These are phyloP conservation scores for Rhododendron vialii DNA, from an alignment of 148 eudicot genomes.

Conservation along the genomic window DNA sequence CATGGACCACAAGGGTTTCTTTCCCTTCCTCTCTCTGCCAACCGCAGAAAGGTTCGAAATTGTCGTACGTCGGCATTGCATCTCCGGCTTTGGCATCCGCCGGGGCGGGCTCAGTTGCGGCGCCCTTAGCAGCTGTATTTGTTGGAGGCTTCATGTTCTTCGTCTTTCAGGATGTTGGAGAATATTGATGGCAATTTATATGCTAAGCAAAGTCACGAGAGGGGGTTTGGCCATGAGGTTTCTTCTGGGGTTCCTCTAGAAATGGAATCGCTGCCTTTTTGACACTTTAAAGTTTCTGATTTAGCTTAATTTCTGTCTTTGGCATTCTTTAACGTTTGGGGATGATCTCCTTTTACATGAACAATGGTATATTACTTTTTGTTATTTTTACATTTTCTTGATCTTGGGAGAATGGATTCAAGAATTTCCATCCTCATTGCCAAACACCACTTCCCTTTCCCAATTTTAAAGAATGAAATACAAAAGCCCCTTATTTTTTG, in stretches of 20 bases:
- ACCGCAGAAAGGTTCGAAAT: slow-evolving; percentile 40
- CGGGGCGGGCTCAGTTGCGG: not conserved
- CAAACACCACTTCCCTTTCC: too few relatives aligned
- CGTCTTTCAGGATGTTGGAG: not conserved
- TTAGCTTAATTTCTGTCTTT: not conserved
- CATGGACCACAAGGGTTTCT: slow-evolving; percentile 33
- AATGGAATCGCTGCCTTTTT: not conserved
- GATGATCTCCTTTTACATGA: not conserved
- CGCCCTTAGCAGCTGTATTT: not conserved
- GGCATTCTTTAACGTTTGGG: not conserved
- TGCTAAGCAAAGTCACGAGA: too few relatives aligned
- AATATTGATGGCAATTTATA: too few relatives aligned
- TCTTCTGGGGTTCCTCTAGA: too few relatives aligned
- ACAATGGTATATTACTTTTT: not conserved
- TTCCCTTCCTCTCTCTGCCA: slow-evolving; percentile 30
- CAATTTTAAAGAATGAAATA: not conserved
- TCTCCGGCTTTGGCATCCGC: not conserved
- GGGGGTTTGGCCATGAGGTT: too few relatives aligned
- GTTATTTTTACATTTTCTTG: not conserved
- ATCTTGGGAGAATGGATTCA: not conserved
- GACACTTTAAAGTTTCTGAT: not conserved
- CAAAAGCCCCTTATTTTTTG: too few relatives aligned
- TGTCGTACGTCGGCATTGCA: slow-evolving; percentile 14
- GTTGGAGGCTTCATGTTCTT: not conserved
- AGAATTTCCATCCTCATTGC: not conserved